Base-by-base conservation (phyloP, 148 eudicot genomes). In the Diospyros lotus region DNA sequence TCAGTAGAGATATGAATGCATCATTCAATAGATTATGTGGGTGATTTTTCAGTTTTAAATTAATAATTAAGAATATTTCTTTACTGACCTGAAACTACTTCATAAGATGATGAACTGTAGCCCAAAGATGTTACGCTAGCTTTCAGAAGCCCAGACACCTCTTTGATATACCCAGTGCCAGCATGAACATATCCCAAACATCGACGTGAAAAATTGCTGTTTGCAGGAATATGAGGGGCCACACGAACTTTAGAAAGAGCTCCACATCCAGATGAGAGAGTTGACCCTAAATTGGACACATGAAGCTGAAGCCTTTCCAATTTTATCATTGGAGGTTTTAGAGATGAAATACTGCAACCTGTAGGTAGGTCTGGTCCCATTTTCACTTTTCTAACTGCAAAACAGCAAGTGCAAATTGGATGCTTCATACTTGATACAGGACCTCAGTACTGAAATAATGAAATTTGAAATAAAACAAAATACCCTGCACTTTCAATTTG, bases 401-500 rank as follows among this genome's bases (percentile, higher is more conserved):
- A 73, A 73, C 52, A 65, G 66, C 10, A 38, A 61, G 52, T 51
- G 54, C 6, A 68, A 6, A 41, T 70, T 51, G 40, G 48, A 50
- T 63, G 50, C 9, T 62, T 46, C 43, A 73, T 3, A 4, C 66
- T 12, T 12, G 58, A 59, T 4, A 43, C 53, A 59, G 15, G n/a
- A 18, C 59, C 44, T 68, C 39, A 69, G 59, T 13, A 52, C 18
- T 2, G 13, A 38, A 69, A 52, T 11, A 8, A 18, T 55, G 6
- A 66, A 39, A 63, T 2, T 58, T 7, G 43, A 18, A 50, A 51
- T 42, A 52, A n/a, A 72, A 11, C 53, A 45, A 53, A 5, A 64
- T 79, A 90, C 94, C 94, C 88, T 88, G 94, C 75, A 90, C 83
- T 86, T 85, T 90, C 44, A 90, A 69, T 83, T 86, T 90, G 73